These are phyloP conservation scores for Coemansia sp. DNA, from an alignment of 192 early-diverging fungal genomes.

Conservation along the genomic window DNA sequence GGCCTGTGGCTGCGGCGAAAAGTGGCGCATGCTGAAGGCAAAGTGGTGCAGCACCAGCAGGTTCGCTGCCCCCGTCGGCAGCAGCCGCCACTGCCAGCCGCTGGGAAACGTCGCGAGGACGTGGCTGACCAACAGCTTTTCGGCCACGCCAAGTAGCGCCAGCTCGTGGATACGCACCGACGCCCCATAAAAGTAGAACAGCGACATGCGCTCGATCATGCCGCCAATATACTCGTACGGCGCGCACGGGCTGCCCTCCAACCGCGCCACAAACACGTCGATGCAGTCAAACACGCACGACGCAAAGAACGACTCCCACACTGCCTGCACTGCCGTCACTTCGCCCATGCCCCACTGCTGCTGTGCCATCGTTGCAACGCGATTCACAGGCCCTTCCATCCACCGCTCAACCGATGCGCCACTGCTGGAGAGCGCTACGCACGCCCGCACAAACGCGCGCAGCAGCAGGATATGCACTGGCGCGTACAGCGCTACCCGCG, in stretches of 20 bases:
- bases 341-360: conserved; percentile 9
- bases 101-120: conserved; percentile 23
- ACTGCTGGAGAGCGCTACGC: conserved; percentile 10
- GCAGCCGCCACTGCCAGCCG: conserved; percentile 50
- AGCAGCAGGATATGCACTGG: conserved; percentile 25
- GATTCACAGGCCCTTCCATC: conserved; percentile 23
- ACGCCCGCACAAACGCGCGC: conserved; percentile 12
- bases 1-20: background rate
- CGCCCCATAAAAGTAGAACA: conserved; percentile 49
- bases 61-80: conserved; percentile 32
- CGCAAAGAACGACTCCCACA: conserved; percentile 38
- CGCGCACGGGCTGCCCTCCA: conserved; percentile 49
- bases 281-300: conserved; percentile 45
- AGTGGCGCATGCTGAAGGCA: conserved; percentile 32
- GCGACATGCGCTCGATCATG: conserved; percentile 45
- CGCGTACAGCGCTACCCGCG: conserved; percentile 30
- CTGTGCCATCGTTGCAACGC: conserved; percentile 6
- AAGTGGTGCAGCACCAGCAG: conserved; percentile 39
- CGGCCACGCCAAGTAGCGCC: conserved; percentile 23
- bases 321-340: conserved; percentile 4
- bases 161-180: conserved; percentile 48
- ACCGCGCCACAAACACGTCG: conserved; percentile 49
- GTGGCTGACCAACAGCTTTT: conserved; percentile 36
- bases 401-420: conserved; percentile 2
- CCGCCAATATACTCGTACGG: conserved; percentile 49